Evolutionary conservation across 148 eudicot species (phyloP).

Genomic region (Simmondsia chinensis): DNA sequence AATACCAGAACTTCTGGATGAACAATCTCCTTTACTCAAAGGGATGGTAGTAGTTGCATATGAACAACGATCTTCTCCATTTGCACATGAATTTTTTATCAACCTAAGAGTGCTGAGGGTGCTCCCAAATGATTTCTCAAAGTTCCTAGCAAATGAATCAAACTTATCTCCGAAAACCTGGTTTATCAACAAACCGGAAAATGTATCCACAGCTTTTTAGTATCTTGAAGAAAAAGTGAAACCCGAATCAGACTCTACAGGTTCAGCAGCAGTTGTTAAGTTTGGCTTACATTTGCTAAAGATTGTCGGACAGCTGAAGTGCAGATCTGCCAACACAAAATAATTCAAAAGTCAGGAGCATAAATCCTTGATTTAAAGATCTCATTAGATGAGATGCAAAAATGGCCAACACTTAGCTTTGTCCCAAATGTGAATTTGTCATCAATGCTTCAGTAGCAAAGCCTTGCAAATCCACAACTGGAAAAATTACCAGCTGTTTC

Average conservation of each 20-base stretch:
- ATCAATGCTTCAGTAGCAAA: conserved; percentile 5
- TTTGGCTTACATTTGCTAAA: conserved; percentile 64
- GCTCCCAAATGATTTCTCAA: conserved; percentile 73
- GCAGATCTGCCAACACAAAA: conserved; percentile 54
- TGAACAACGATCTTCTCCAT: conserved; percentile 12
- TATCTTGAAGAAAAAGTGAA: conserved; percentile 5
- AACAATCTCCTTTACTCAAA: conserved; percentile 7
- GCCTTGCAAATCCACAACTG: conserved; percentile 5
- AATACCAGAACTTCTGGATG: conserved; percentile 8
- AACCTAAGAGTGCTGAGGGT: conserved; percentile 68
- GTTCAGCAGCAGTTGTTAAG: conserved; percentile 8
- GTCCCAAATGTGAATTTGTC: not conserved
- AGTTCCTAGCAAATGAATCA: conserved; percentile 60
- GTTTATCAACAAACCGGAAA: conserved; percentile 15
- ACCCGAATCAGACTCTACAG: conserved; percentile 9
- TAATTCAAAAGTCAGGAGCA: not conserved
- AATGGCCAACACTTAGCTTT: conserved; percentile 5
- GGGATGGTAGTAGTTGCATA: conserved; percentile 10
- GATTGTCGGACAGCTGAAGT: conserved; percentile 76
- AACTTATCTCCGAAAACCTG: conserved; percentile 80
- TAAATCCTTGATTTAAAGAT: not conserved
- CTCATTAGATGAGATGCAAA: too few species aligned
- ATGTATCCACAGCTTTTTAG: conserved; percentile 4
- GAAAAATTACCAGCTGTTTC: conserved; percentile 3
- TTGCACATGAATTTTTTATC: conserved; percentile 33